Conservation (phyloP, 257 asterid species). For the Ilex aquifolium region DNA sequence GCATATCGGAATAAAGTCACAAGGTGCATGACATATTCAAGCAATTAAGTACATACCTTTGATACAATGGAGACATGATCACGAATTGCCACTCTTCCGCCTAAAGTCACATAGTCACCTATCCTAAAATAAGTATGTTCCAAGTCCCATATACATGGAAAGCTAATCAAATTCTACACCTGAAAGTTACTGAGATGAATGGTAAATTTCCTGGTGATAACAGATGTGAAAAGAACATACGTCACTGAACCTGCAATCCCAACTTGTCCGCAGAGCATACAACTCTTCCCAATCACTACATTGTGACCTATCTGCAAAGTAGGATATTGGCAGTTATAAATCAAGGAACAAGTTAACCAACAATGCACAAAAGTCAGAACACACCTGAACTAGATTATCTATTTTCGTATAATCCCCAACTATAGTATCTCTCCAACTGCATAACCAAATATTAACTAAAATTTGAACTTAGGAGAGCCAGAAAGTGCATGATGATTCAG, state of each 20-base stretch:
- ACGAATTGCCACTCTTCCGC: constrained; percentile 69
- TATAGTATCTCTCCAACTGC: constrained; percentile 90
- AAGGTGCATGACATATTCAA: not conserved
- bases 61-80: constrained; percentile 77
- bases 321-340: constrained; percentile 3
- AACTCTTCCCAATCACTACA: constrained; percentile 60
- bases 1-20: not conserved
- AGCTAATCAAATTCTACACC: too few species aligned
- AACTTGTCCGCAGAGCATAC: constrained; percentile 87
- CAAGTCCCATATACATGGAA: constrained; percentile 1
- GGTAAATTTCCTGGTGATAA: not conserved
- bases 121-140: constrained; percentile 36
- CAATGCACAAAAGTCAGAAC: constrained; percentile 10
- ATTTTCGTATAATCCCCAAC: constrained; percentile 86
- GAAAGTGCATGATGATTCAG: constrained; percentile 6
- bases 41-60: constrained; percentile 32
- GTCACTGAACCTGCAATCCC: constrained; percentile 92
- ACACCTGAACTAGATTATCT: constrained; percentile 92
- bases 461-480: not conserved
- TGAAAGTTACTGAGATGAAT: constrained; percentile 8
- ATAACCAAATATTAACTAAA: constrained; percentile 12
- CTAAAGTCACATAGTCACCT: constrained; percentile 74
- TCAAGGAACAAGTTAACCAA: constrained; percentile 6
- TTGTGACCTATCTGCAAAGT: constrained; percentile 82
- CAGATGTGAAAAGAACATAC: constrained; percentile 29